Base-by-base conservation (phyloP, 2,329 filamentous ascomycete genomes). In the Atkinsonella texensis region DNA sequence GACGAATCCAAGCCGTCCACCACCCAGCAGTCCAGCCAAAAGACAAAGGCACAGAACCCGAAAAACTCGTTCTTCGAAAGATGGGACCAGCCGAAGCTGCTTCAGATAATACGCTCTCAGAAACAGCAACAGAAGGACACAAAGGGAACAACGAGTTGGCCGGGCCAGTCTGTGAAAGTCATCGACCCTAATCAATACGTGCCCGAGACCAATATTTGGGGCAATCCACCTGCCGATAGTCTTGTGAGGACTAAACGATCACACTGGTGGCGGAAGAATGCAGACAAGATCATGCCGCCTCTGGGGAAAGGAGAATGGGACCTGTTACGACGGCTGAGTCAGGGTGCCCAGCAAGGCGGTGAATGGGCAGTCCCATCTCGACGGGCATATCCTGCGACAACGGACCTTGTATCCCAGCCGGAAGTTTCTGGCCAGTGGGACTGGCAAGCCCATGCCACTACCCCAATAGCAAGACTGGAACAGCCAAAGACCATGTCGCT, bases 301-400 rank as follows among this genome's bases (percentile, higher is more conserved):
- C 53, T 84, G 15, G 70, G 70, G 7, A 65, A 62, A 31, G 65
- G 68, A 17, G 77, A 83, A 59, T 84, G 79, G 79, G 69, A 81
- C 13, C 60, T 72, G 13, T 63, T 84, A n/a, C 63, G 63, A n/a
- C 63, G 64, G 23, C 57, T 84, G 38, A 70, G 70, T 3, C 55
- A 58, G 8, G 79, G 74, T 1, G 64, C 64, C 28, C 69, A 70
- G 10, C 58, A 59, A 46, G 48, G 54, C 18, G 53, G 55, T 3
- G 63, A 70, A 33, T 74, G 71, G 65, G 58, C 52, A 17, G 56
- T 73, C 1, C 72, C 73, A 13, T 20, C 56, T 18, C 58, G 65
- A 46, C 60, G 65, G n/a, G 51, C 54, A 18, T 49, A 55, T 45
- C 61, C 59, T 31, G 58, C 45, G 12, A 46, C n/a, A n/a, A n/a